These are phyloP conservation scores for Tubosaeta brunneosetosa DNA, from an alignment of 768 basidiomycete species.

Conservation along the genomic window DNA sequence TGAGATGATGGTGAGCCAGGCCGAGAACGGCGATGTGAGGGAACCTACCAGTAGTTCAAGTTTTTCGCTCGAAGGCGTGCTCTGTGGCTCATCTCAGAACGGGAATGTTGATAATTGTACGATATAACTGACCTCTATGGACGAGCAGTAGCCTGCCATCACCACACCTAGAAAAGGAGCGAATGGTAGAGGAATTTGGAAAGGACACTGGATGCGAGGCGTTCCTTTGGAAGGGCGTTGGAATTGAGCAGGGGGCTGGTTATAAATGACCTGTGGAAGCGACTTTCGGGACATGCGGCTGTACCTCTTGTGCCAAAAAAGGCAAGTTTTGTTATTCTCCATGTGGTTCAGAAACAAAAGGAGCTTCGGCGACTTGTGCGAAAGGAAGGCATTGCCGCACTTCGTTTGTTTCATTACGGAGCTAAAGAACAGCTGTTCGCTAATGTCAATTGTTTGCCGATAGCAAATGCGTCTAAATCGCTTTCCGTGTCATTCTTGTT, in stretches of 20 bases:
- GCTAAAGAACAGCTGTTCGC: constrained; percentile 7
- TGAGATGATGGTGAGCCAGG: constrained; percentile 1
- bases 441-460: not conserved
- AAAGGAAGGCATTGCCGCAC: not conserved
- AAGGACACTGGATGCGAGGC: not conserved
- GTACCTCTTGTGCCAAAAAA: constrained; percentile 27
- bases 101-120: not conserved
- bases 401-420: constrained; percentile 13
- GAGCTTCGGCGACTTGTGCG: constrained; percentile 10
- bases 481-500: constrained; percentile 3
- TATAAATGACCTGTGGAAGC: constrained; percentile 13
- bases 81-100: constrained; percentile 21
- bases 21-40: not conserved
- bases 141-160: constrained; percentile 27
- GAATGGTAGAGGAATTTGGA: not conserved
- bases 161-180: constrained; percentile 2
- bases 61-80: constrained; percentile 19
- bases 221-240: constrained; percentile 6
- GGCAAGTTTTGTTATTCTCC: constrained; percentile 28
- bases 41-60: constrained; percentile 11
- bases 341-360: constrained; percentile 25
- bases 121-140: constrained; percentile 24
- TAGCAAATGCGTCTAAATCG: not conserved
- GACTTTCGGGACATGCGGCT: constrained; percentile 7
- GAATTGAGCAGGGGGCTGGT: constrained; percentile 3